Percentiles rank a stretch among this genome's conserved stretches.
These are phyloP conservation scores for Phytopythium montanum DNA, from an alignment of 352 stramenopile species.

Conservation along the genomic window DNA sequence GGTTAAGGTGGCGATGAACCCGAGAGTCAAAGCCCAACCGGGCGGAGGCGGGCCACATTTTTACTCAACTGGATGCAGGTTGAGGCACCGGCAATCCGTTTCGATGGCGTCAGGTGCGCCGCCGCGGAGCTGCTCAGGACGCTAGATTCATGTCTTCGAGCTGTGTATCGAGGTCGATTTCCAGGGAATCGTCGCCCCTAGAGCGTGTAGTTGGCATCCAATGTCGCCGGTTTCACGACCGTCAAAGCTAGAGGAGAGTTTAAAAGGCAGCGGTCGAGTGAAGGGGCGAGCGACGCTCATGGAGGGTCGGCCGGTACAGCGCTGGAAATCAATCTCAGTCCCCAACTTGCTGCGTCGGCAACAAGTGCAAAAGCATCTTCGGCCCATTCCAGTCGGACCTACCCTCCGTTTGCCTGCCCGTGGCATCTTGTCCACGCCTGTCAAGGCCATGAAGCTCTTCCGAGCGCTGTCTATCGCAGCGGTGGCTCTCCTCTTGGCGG, in stretches of 20 bases:
- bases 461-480: not conserved
- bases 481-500: not conserved
- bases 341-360: not conserved
- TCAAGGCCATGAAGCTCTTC: not conserved
- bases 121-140: too few relatives aligned
- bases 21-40: too few relatives aligned
- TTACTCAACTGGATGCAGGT: not conserved
- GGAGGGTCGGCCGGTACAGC: not conserved
- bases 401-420: too few relatives aligned
- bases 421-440: not conserved
- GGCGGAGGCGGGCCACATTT: not conserved
- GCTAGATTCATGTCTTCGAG: too few relatives aligned
- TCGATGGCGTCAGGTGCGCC: not conserved
- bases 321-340: not conserved
- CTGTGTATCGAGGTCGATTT: not conserved
- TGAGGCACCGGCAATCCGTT: not conserved
- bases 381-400: not conserved
- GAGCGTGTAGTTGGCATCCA: not conserved
- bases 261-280: not conserved
- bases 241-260: not conserved
- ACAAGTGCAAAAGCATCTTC: not conserved
- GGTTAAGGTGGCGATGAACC: too few relatives aligned
- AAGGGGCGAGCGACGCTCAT: not conserved
- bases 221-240: not conserved
- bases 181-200: not conserved